Evolutionary conservation across 2,329 filamentous ascomycete species (phyloP), one percentile per base, ranked within the genome.

Genomic region (Aspergillus terreus): DNA sequence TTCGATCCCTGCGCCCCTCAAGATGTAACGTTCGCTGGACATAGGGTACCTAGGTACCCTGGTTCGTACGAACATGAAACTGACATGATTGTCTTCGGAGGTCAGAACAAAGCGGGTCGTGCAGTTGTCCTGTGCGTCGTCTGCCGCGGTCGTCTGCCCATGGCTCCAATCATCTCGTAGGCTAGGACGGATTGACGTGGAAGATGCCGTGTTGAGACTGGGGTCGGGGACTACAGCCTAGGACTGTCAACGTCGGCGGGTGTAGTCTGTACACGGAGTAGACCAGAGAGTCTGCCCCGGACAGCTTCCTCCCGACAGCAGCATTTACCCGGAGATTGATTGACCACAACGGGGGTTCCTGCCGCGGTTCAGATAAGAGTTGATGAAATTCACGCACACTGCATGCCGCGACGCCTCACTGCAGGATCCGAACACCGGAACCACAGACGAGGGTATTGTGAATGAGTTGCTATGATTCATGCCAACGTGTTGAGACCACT

Each of bases 61-160:
- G 30, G 14, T 14, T 15, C 17, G 23, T 47, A 21, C 19, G 21
- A 46, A 46, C 43, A 46, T 51, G 50, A 51, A 47, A 44, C 40
- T 15, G 9, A 19, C 12, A 23, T 19, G 17, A 17, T 19, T 23
- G 5, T 30, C 19, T 15, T 44, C 25, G 14, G 11, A 32, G 25
- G 42, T 15, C 9, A 14, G 19, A 12, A 38, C 15, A 35, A 17
- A 19, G 49, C 44, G 44, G 49, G 38, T 44, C 49, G 36, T 46
- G 7, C 32, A 44, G 38, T 40, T 51, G 44, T 46, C 44, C 49
- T 47, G 49, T 51, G 49, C 44, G 44, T 33, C n/a, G 17, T 35
- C 43, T 42, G 15, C 23, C 35, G 4, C 23, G 33, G 17, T 27
- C 36, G 21, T 43, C 36, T 35, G 40, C 44, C 45, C 43, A 50